These are phyloP conservation scores for Pleurotus djamor DNA, from an alignment of 768 basidiomycete species.

Conservation along the genomic window DNA sequence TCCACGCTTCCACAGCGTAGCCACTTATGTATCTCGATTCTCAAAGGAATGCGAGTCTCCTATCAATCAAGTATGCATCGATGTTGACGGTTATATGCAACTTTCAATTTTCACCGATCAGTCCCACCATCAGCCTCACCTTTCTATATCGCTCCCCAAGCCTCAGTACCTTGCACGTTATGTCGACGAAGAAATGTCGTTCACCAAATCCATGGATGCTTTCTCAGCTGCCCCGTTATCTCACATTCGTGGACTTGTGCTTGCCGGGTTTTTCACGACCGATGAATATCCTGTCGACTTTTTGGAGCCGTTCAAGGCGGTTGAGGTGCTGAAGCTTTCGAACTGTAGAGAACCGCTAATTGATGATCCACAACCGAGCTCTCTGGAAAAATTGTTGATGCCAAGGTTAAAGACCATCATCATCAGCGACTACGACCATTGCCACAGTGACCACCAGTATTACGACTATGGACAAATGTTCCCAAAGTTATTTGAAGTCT, in stretches of 20 bases:
- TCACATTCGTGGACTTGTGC: background rate
- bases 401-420: background rate
- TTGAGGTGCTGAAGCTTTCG: background rate
- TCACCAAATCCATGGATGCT: background rate
- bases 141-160: background rate
- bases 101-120: background rate
- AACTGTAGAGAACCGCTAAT: background rate
- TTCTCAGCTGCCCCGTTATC: background rate
- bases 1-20: background rate
- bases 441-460: background rate
- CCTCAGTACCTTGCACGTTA: no score
- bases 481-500: background rate
- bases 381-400: background rate
- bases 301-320: background rate
- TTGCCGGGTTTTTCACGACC: background rate
- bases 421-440: background rate
- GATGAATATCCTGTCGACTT: background rate
- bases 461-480: background rate
- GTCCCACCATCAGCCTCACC: background rate
- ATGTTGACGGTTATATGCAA: background rate
- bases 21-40: background rate
- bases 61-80: background rate
- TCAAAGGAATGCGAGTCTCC: background rate
- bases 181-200: background rate
- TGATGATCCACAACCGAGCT: background rate